phyloP scores from a whole-genome alignment of 352 stramenopile species.

The Phytophthora quininea region DNA sequence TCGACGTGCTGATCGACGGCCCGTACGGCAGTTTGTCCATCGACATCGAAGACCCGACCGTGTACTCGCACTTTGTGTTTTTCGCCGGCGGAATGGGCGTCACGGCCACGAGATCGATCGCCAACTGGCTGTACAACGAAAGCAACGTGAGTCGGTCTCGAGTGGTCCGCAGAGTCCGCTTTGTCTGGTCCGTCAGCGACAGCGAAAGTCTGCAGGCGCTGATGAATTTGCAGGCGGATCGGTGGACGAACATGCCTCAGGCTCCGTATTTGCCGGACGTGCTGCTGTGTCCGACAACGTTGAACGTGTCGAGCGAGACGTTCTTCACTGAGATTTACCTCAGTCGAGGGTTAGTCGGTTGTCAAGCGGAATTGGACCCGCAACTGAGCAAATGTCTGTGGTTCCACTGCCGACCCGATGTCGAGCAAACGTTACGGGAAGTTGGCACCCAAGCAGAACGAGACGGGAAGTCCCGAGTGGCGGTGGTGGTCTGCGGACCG shows the following conservation, averaged over 20 bases:
- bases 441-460: slow-evolving; percentile 25
- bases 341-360: slow-evolving; percentile 27
- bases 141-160: slow-evolving; percentile 13
- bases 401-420: slow-evolving; percentile 31
- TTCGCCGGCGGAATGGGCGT: slow-evolving; percentile 49
- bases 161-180: slow-evolving; percentile 37
- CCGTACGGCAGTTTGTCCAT: slow-evolving; percentile 51
- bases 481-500: slow-evolving; percentile 45
- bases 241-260: slow-evolving; percentile 13
- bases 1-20: slow-evolving; percentile 49
- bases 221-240: slow-evolving; percentile 5
- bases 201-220: slow-evolving; percentile 39
- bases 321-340: slow-evolving; percentile 50
- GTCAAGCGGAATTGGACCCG: slow-evolving; percentile 26
- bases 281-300: slow-evolving; percentile 17
- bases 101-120: slow-evolving; percentile 38
- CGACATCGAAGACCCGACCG: slow-evolving; percentile 35
- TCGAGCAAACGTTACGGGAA: slow-evolving; percentile 22
- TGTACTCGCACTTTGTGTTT: slow-evolving; percentile 54
- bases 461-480: slow-evolving; percentile 26
- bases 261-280: slow-evolving; percentile 21
- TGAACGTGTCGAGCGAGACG: slow-evolving; percentile 21
- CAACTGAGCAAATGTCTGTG: slow-evolving; percentile 27
- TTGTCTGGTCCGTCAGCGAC: slow-evolving; percentile 49
- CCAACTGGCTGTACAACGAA: slow-evolving; percentile 40